Percentiles rank a stretch among this genome's conserved stretches.
phyloP scores from a whole-genome alignment of 768 basidiomycete genomes.

The Lactifluus pinguis region DNA sequence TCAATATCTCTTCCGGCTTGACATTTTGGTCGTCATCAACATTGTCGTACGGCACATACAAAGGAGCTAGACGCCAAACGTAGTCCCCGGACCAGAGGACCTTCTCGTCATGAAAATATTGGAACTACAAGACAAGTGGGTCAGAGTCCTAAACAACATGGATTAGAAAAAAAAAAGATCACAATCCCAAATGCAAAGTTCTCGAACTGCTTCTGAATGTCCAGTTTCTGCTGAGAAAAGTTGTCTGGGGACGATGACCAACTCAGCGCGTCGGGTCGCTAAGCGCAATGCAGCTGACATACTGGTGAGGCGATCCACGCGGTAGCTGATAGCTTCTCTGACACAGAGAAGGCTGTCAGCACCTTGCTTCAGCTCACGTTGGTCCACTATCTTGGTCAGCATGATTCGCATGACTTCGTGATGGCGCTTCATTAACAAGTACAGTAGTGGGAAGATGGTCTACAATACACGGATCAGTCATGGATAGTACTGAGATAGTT shows the following conservation, averaged over 20 bases:
- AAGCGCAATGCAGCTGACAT: neutral
- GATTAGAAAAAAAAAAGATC: neutral
- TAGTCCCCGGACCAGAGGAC: neutral
- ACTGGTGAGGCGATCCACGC: conserved; percentile 5
- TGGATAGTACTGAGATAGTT: neutral
- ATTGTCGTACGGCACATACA: neutral
- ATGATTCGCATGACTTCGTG: conserved; percentile 17
- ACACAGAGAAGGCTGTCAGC: neutral
- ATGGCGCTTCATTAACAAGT: conserved; percentile 17
- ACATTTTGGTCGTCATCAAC: conserved; percentile 3
- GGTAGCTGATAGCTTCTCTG: neutral
- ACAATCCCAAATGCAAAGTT: conserved; percentile 21
- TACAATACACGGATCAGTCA: neutral
- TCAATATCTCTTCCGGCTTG: conserved; percentile 2
- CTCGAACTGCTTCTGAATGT: conserved; percentile 18
- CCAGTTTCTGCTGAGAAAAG: conserved; percentile 19
- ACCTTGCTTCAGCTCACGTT: neutral
- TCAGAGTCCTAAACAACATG: neutral
- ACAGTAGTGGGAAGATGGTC: conserved; percentile 15
- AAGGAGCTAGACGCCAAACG: neutral
- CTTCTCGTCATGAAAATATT: neutral
- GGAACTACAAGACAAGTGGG: neutral
- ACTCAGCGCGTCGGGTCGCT: neutral
- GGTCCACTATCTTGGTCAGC: neutral
- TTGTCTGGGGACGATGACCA: conserved; percentile 4